Evolutionary conservation across 257 asterid genomes (phyloP).

Genomic region (Marsdenia floribunda): DNA sequence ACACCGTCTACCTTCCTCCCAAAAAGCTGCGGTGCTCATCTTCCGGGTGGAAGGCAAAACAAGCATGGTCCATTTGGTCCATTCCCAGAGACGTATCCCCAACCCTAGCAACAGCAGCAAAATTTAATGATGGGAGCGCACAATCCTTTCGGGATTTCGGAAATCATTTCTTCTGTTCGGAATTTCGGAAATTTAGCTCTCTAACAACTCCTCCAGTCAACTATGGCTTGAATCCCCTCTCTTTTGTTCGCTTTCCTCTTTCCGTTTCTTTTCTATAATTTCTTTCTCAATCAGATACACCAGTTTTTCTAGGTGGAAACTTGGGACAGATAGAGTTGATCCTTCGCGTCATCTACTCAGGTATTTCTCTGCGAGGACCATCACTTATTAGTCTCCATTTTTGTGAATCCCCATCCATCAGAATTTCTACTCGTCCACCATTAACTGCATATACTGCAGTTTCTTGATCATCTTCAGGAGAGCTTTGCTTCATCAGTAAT

Average conservation of each 20-base stretch:
- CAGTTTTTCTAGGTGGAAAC: constrained; percentile 39
- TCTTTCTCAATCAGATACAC: constrained; percentile 36
- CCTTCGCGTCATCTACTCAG: constrained; percentile 39
- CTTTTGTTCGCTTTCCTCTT: too few relatives aligned
- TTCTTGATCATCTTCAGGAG: constrained; percentile 19
- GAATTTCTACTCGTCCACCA: constrained; percentile 37
- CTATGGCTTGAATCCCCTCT: too few relatives aligned
- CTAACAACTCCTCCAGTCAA: too few relatives aligned
- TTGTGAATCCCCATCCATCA: constrained; percentile 32
- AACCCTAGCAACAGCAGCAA: constrained; percentile 41
- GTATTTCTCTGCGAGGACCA: constrained; percentile 41
- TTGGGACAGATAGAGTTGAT: constrained; percentile 31
- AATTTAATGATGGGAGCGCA: constrained; percentile 44
- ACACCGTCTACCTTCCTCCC: too few relatives aligned
- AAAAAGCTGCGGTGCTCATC: too few relatives aligned
- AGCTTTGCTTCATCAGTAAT: constrained; percentile 19
- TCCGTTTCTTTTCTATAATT: constrained; percentile 38
- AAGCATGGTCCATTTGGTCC: constrained; percentile 82
- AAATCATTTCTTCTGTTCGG: too few relatives aligned
- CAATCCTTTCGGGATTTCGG: constrained; percentile 81
- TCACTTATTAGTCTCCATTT: constrained; percentile 38
- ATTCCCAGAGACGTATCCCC: constrained; percentile 58
- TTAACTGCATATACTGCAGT: constrained; percentile 27
- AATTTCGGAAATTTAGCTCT: too few relatives aligned
- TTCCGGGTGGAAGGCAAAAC: too few relatives aligned